Conservation (phyloP, 164 flowering plant genomes). For the Vitis rotundifolia region DNA sequence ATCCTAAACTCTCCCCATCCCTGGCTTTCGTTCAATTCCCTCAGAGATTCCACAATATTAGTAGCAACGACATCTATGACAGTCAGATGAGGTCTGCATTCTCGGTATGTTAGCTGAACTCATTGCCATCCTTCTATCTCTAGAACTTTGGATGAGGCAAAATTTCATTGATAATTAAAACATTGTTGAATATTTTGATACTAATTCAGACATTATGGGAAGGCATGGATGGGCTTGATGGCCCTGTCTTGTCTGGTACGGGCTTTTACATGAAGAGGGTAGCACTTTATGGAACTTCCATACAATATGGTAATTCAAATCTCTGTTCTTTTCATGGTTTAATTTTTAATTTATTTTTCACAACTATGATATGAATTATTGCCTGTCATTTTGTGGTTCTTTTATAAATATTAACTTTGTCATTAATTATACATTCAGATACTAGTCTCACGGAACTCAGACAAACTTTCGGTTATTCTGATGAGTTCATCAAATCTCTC, state of each 20-base stretch:
- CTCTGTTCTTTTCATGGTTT: too few species aligned
- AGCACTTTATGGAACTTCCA: slow-evolving; percentile 29
- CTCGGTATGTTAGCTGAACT: slow-evolving; percentile 11
- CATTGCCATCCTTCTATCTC: too few species aligned
- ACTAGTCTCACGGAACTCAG: slow-evolving; percentile 6
- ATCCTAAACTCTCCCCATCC: slow-evolving; percentile 28
- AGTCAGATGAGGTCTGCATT: slow-evolving; percentile 26
- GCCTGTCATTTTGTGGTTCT: too few species aligned
- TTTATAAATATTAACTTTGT: too few species aligned
- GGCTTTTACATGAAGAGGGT: slow-evolving; percentile 46
- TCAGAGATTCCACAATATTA: slow-evolving; percentile 45
- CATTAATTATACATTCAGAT: too few species aligned
- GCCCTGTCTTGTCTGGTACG: slow-evolving; percentile 45
- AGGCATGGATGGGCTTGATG: slow-evolving; percentile 52
- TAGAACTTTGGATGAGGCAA: too few species aligned
- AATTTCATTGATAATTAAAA: too few species aligned
- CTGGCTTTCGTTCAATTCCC: slow-evolving; percentile 58
- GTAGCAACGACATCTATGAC: slow-evolving; percentile 45
- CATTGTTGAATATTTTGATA: too few species aligned
- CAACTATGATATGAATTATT: too few species aligned
- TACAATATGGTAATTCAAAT: too few species aligned
- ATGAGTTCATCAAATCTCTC: slow-evolving; percentile 34
- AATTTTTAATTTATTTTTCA: too few species aligned
- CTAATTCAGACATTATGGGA: slow-evolving; percentile 26
- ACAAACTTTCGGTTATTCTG: slow-evolving; percentile 32